These are phyloP conservation scores for Corynascus novoguineensis DNA, from an alignment of 495 filamentous ascomycete genomes.

Conservation along the genomic window DNA sequence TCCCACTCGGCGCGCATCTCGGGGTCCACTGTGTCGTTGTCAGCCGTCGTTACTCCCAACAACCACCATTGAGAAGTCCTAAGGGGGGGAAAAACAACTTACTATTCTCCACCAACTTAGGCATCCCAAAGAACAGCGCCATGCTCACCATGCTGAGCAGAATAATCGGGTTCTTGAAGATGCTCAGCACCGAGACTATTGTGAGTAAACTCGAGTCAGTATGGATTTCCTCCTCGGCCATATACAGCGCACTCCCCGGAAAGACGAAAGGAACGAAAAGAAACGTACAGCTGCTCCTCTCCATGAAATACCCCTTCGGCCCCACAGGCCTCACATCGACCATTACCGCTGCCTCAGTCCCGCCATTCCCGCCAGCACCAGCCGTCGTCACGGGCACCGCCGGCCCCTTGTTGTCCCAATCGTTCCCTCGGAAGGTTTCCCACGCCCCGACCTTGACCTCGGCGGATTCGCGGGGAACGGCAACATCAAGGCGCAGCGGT, in stretches of 20 bases:
- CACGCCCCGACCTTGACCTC: slow-evolving; percentile 56
- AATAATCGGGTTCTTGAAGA: slow-evolving; percentile 94
- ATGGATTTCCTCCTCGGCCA: not conserved
- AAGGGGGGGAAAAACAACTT: slow-evolving; percentile 43
- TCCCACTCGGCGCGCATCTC: slow-evolving; percentile 91
- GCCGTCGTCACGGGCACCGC: slow-evolving; percentile 39
- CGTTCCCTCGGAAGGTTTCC: slow-evolving; percentile 83
- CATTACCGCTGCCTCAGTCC: slow-evolving; percentile 20
- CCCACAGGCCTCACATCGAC: slow-evolving; percentile 60
- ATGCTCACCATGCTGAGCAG: slow-evolving; percentile 77
- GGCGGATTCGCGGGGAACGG: slow-evolving; percentile 18
- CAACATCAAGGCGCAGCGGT: slow-evolving; percentile 70
- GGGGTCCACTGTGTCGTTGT: slow-evolving; percentile 68
- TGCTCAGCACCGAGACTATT: slow-evolving; percentile 51
- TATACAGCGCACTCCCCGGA: not conserved
- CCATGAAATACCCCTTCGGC: slow-evolving; percentile 65
- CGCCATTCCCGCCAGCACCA: slow-evolving; percentile 14
- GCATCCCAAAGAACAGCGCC: slow-evolving; percentile 79
- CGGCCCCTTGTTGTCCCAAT: slow-evolving; percentile 77
- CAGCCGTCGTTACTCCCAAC: not conserved
- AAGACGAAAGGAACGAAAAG: not conserved
- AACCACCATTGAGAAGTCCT: no score
- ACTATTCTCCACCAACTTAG: slow-evolving; percentile 94
- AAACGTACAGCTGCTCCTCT: slow-evolving; percentile 67
- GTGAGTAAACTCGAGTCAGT: no score